Conservation (phyloP, 805 yeast genomes). For the Saccharomycopsis fermentans region DNA sequence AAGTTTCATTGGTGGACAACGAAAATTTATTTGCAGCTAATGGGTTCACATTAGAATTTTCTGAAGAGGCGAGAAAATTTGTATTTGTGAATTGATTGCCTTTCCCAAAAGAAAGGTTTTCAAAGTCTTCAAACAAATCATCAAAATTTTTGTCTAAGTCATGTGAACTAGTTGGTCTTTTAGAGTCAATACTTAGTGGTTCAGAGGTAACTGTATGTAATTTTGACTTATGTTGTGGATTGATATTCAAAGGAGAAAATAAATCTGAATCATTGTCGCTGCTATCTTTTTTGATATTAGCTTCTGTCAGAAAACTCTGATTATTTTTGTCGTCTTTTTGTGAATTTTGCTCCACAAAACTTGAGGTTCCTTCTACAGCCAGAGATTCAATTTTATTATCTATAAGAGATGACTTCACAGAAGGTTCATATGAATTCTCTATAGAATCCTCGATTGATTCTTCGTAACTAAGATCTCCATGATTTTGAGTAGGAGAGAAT, state of each 20-base stretch:
- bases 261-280: neutral
- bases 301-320: too few relatives aligned
- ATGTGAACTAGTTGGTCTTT: neutral
- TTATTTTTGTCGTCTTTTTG: too few relatives aligned
- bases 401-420: neutral
- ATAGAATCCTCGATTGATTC: neutral
- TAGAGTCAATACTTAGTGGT: neutral
- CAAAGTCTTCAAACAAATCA: constrained; percentile 17
- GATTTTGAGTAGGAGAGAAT: neutral
- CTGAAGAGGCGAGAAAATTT: too few relatives aligned
- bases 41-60: neutral
- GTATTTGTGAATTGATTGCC: neutral
- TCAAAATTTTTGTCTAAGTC: constrained; percentile 16
- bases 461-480: neutral
- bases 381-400: neutral
- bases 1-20: neutral
- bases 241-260: neutral
- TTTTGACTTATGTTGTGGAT: neutral
- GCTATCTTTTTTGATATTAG: too few relatives aligned
- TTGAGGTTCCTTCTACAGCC: neutral
- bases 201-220: neutral
- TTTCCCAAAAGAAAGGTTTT: constrained; percentile 6
- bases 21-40: neutral
- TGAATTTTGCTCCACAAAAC: neutral
- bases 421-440: too few relatives aligned